These are phyloP conservation scores for Andrographis paniculata DNA, from an alignment of 305 asterid genomes.

Conservation along the genomic window DNA sequence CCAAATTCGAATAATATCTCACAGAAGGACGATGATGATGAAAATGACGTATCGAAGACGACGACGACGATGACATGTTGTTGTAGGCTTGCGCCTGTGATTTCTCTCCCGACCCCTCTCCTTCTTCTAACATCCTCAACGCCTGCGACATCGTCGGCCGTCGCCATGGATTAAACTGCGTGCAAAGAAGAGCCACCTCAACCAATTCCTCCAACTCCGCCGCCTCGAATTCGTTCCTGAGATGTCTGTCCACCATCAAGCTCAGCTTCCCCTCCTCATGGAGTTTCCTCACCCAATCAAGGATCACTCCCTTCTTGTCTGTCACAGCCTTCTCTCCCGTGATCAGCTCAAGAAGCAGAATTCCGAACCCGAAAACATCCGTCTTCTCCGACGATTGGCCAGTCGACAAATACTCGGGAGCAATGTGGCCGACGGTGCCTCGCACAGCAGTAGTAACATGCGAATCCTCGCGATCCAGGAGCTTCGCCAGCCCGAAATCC, in stretches of 20 bases:
- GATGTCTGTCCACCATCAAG: conserved; percentile 61
- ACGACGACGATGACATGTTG: conserved; percentile 37
- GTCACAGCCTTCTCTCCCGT: conserved; percentile 89
- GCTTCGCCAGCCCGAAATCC: conserved; percentile 94
- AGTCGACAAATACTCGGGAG: too few relatives aligned
- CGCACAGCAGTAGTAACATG: conserved; percentile 97
- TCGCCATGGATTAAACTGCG: conserved; percentile 63
- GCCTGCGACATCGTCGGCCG: conserved; percentile 94
- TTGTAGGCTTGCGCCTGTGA: conserved; percentile 55
- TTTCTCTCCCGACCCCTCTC: conserved; percentile 91
- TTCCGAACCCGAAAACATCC: conserved; percentile 90
- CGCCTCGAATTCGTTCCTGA: conserved; percentile 47
- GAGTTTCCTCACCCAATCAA: conserved; percentile 78
- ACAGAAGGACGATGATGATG: conserved; percentile 43
- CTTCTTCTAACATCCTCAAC: conserved; percentile 89
- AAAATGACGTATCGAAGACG: too few relatives aligned
- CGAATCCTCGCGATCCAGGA: conserved; percentile 83
- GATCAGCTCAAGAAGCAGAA: conserved; percentile 82
- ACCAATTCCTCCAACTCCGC: conserved; percentile 78
- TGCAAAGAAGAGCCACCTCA: conserved; percentile 74
- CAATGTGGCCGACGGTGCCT: conserved; percentile 94
- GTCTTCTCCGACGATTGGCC: too few relatives aligned
- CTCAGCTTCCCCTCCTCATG: conserved; percentile 74
- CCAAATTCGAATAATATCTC: conserved; percentile 67
- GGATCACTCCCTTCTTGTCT: conserved; percentile 80